Base-by-base conservation (phyloP, 2,329 filamentous ascomycete species). In the Periconia sp. region DNA sequence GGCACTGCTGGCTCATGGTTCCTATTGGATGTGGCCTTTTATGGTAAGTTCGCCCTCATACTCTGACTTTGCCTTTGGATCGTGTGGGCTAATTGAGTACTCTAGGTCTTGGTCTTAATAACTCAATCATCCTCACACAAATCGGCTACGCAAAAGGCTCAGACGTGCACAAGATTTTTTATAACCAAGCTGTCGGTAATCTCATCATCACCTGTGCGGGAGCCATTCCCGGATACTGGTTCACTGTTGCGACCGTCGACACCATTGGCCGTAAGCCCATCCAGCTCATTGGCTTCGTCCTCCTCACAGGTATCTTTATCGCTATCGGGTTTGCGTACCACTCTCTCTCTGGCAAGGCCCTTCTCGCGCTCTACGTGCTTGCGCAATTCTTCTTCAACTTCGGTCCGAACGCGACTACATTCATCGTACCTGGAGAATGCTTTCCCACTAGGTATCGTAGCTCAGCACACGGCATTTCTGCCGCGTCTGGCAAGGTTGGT, bases 1-100 rank as follows among this genome's bases (percentile, higher is more conserved):
- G 87, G 87, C 10, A 91, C 87, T 7, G 86, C 87, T 7, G 84
- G 85, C 10, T 92, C 88, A 5, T 92, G 88, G 88, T 92, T 91
- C 70, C 23, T 87, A 70, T 83, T 88, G 36, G 88, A 91, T 60
- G 76, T 81, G 31, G 77, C 77, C 60, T 71, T 72, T 52, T 69
- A 72, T 47, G 65, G 66, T 50, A 26, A 31, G 41, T 42, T n/a
- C n/a, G n/a, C n/a, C n/a, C n/a, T n/a, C n/a, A n/a, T n/a, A n/a
- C n/a, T n/a, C n/a, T n/a, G n/a, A n/a, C n/a, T n/a, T n/a, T n/a
- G n/a, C n/a, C n/a, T n/a, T n/a, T n/a, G n/a, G n/a, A n/a, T n/a
- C n/a, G n/a, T n/a, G n/a, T n/a, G n/a, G n/a, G n/a, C n/a, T n/a
- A n/a, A n/a, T n/a, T n/a, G n/a, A n/a, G n/a, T n/a, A n/a, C n/a